phyloP scores from a whole-genome alignment of 75 land plant species.

The Pinus albicaulis region DNA sequence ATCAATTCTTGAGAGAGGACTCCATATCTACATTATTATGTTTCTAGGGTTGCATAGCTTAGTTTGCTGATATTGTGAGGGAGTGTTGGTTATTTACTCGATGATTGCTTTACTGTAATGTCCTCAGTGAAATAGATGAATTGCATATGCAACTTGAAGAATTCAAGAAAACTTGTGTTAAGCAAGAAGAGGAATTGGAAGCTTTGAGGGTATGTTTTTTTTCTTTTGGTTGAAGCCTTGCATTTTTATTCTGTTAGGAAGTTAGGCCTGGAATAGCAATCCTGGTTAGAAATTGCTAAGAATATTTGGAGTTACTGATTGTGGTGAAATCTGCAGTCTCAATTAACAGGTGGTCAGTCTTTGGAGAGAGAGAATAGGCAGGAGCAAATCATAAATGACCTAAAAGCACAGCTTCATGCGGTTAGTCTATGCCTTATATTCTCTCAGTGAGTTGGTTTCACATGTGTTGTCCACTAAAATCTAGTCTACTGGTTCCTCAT shows the following conservation, averaged over 20 bases:
- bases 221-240: neutral
- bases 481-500: neutral
- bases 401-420: conserved; percentile 22
- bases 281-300: neutral
- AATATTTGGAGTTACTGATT: neutral
- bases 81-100: neutral
- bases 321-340: conserved; percentile 6
- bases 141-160: conserved; percentile 31
- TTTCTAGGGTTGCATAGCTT: neutral
- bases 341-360: neutral
- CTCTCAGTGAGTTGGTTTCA: conserved; percentile 1
- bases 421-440: neutral
- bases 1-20: neutral
- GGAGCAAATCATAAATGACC: conserved; percentile 7
- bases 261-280: neutral
- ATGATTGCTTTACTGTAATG: conserved; percentile 3
- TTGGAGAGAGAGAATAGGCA: conserved; percentile 4
- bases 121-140: conserved; percentile 64
- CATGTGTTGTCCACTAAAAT: neutral
- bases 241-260: neutral
- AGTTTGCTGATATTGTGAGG: neutral
- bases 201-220: conserved; percentile 20
- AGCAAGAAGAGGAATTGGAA: conserved; percentile 16
- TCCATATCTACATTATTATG: neutral
- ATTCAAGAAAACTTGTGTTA: conserved; percentile 15